Percentiles rank a stretch among this genome's conserved stretches.
phyloP scores from a whole-genome alignment of 352 stramenopile species.

The Albugo candida region DNA sequence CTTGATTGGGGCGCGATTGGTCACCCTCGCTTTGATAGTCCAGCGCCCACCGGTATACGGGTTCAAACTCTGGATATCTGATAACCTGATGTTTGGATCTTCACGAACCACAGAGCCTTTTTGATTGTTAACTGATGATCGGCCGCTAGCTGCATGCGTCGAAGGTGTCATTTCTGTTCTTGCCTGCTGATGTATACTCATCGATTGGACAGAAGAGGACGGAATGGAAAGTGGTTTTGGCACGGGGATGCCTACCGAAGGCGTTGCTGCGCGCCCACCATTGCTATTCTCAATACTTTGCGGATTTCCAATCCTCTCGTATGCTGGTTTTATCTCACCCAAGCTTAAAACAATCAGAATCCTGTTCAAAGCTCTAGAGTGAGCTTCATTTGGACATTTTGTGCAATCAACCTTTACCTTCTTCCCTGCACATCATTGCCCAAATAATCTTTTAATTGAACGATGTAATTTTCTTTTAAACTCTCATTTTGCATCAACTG shows the following conservation, averaged over 20 bases:
- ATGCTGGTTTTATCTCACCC: conserved; percentile 48
- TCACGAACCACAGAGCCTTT: conserved; percentile 63
- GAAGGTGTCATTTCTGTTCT: conserved; percentile 8
- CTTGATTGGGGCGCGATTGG: conserved; percentile 84
- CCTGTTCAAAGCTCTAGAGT: conserved; percentile 8
- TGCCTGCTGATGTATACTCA: background rate
- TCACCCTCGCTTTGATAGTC: conserved; percentile 93
- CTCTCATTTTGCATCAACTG: conserved; percentile 70
- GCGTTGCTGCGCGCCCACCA: conserved; percentile 13
- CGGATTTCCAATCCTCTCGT: conserved; percentile 53
- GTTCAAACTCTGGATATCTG: conserved; percentile 83
- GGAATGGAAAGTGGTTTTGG: background rate
- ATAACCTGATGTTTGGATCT: conserved; percentile 60
- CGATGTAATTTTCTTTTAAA: conserved; percentile 66
- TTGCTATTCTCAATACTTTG: conserved; percentile 59
- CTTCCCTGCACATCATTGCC: conserved; percentile 69
- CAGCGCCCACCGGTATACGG: conserved; percentile 86
- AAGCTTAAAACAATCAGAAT: conserved; percentile 75
- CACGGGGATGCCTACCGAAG: background rate
- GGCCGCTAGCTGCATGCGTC: conserved; percentile 10
- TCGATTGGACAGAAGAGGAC: background rate
- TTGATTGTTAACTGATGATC: conserved; percentile 13
- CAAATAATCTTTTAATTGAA: conserved; percentile 71
- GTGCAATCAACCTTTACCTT: conserved; percentile 10
- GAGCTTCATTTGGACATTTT: background rate